Evolutionary conservation across 805 yeast genomes (phyloP).

Genomic region (Starmerella tilneyi): DNA sequence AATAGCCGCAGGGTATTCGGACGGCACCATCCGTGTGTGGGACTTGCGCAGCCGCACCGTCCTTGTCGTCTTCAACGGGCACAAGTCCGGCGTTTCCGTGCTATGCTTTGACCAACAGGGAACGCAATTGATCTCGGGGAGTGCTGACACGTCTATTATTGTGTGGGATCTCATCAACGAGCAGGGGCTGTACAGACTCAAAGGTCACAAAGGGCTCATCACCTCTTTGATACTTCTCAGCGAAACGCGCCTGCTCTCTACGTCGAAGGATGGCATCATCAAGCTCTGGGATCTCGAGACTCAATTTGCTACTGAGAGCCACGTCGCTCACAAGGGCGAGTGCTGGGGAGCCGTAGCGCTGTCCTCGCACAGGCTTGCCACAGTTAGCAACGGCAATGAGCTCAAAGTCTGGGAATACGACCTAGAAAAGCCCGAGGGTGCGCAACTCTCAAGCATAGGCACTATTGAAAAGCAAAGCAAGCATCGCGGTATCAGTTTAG

Average conservation of each 20-base stretch:
- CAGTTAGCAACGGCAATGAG: constrained; percentile 73
- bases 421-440: constrained; percentile 42
- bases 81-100: constrained; percentile 62
- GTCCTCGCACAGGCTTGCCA: constrained; percentile 40
- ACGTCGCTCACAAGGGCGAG: constrained; percentile 84
- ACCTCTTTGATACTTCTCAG: constrained; percentile 57
- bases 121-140: constrained; percentile 76
- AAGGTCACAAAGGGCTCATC: constrained; percentile 82
- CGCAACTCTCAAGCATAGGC: constrained; percentile 51
- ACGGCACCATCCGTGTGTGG: constrained; percentile 87
- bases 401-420: constrained; percentile 75
- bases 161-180: constrained; percentile 95
- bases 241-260: constrained; percentile 60
- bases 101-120: constrained; percentile 70
- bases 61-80: constrained; percentile 80
- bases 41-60: constrained; percentile 73
- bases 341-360: constrained; percentile 62
- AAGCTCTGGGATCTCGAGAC: constrained; percentile 89
- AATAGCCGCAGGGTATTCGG: constrained; percentile 79
- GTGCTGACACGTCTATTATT: constrained; percentile 71
- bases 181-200: constrained; percentile 72
- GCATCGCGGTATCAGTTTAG: constrained; percentile 21
- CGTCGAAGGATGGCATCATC: constrained; percentile 80
- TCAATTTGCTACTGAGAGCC: constrained; percentile 88
- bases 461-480: constrained; percentile 49